Evolutionary conservation across 1,284 basidiomycete species (phyloP).

Genomic region (Fomitiporia mediterranea): DNA sequence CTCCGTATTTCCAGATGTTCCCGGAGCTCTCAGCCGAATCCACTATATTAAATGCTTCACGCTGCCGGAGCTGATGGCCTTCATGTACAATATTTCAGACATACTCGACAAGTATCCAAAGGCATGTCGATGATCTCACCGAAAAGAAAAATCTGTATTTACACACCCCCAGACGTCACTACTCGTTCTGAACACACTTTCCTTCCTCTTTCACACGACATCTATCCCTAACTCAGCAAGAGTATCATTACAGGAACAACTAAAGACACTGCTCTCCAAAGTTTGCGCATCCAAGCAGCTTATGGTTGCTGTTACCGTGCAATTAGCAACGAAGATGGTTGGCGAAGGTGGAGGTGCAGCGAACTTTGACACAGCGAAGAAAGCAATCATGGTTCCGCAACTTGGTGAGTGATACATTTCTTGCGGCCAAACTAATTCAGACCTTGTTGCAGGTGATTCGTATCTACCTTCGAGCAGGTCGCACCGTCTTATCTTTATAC

Average conservation of each 20-base stretch:
- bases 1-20: conserved; percentile 4
- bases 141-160: conserved; percentile 12
- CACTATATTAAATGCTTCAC: conserved; percentile 43
- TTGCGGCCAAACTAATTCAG: not conserved
- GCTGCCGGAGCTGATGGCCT: conserved; percentile 52
- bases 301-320: conserved; percentile 61
- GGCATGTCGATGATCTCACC: conserved; percentile 30
- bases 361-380: conserved; percentile 58
- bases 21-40: conserved; percentile 30
- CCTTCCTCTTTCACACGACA: conserved; percentile 53
- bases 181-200: conserved; percentile 61
- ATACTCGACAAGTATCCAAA: conserved; percentile 43
- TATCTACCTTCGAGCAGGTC: conserved; percentile 33
- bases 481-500: conserved; percentile 35
- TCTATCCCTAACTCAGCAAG: conserved; percentile 35
- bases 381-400: conserved; percentile 58
- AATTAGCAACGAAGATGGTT: conserved; percentile 63
- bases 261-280: conserved; percentile 50
- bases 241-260: conserved; percentile 42
- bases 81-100: conserved; percentile 49
- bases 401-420: conserved; percentile 43
- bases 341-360: conserved; percentile 55
- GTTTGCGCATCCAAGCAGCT: conserved; percentile 45
- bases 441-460: conserved; percentile 24
- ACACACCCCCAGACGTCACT: conserved; percentile 43